A percentile compares a stretch with the other conserved stretches of the same genome.
phyloP scores from a whole-genome alignment of 2,329 filamentous ascomycete species.

The Paramyrothecium roridum region DNA sequence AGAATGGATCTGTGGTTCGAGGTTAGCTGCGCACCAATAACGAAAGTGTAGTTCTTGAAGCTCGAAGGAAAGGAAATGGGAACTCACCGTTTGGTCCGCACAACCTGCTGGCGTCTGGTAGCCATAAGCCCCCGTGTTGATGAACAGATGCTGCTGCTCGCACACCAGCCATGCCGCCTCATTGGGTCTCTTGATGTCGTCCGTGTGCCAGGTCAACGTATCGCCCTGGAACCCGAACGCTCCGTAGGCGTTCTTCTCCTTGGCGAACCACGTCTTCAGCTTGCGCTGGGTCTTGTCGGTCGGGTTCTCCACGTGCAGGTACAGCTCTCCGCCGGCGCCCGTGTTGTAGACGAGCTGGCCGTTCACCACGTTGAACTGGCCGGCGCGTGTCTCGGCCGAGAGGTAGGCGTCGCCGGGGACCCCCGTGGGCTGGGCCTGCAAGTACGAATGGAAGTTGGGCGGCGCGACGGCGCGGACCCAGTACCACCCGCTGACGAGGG shows the following conservation, averaged over 20 bases:
- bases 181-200: constrained; percentile 49
- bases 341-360: constrained; percentile 54
- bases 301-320: constrained; percentile 44
- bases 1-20: background rate
- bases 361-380: constrained; percentile 53
- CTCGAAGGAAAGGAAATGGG: background rate
- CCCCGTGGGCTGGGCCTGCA: constrained; percentile 43
- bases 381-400: constrained; percentile 47
- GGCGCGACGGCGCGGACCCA: constrained; percentile 56
- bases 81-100: constrained; percentile 53
- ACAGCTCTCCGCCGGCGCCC: constrained; percentile 32
- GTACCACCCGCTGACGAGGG: constrained; percentile 47
- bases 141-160: constrained; percentile 44
- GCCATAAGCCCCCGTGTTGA: constrained; percentile 57
- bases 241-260: constrained; percentile 50
- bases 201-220: constrained; percentile 50
- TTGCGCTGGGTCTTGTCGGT: constrained; percentile 41
- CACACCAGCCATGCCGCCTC: constrained; percentile 59
- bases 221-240: constrained; percentile 57
- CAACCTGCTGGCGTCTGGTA: constrained; percentile 57
- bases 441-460: constrained; percentile 56
- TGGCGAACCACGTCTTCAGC: constrained; percentile 48
- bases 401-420: constrained; percentile 47
- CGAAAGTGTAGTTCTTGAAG: no score
- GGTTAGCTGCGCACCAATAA: background rate